Evolutionary conservation across 2,329 filamentous ascomycete genomes (phyloP), one percentile per base, ranked within the genome.

Genomic region (Colletotrichum paranaense): DNA sequence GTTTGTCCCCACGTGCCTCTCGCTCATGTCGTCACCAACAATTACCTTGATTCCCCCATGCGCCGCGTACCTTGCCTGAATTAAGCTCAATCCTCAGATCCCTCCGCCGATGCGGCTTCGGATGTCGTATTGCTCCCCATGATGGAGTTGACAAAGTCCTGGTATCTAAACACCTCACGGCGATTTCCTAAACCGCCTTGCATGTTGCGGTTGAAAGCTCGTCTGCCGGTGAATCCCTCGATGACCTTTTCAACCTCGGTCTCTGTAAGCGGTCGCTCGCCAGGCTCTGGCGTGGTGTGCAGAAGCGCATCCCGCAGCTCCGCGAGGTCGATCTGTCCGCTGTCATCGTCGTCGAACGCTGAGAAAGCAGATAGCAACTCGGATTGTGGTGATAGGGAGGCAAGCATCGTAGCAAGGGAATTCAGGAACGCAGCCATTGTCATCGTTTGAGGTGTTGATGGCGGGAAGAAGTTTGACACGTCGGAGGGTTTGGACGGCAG

Each of bases 331-430:
- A 98, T 91, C 82, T 98, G 95, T 3, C 97, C 97, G 78, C 94
- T 97, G 81, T 99, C 97, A 75, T 97, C 95, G 75, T 97, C 94
- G 79, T 99, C 97, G 80, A 98, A 98, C 0, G 97, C 97, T 2
- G 95, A 95, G 77, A 99, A 96, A 0, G 97, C 97, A 1, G 95
- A 96, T 24, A 95, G 86, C 11, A 99, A 88, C 80, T 99, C 97
- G 19, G 91, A 89, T 26, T 91, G 90, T 0, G 94, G 92, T 0
- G 94, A 97, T 22, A 98, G 86, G 0, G 92, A 89, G 1, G 91
- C 90, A 3, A 98, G 86, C 2, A 94, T 89, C 11, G 90, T 89
- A 1, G 95, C 94, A 2, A 99, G 86, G 1, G 92, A 92, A 79
- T 95, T 96, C 26, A 99, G 88, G 80, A 97, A 99, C 4, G 92